Percentiles rank a stretch among this genome's conserved stretches.
phyloP scores from a whole-genome alignment of 495 filamentous ascomycete species.

The Lasiosphaeria hispida region DNA sequence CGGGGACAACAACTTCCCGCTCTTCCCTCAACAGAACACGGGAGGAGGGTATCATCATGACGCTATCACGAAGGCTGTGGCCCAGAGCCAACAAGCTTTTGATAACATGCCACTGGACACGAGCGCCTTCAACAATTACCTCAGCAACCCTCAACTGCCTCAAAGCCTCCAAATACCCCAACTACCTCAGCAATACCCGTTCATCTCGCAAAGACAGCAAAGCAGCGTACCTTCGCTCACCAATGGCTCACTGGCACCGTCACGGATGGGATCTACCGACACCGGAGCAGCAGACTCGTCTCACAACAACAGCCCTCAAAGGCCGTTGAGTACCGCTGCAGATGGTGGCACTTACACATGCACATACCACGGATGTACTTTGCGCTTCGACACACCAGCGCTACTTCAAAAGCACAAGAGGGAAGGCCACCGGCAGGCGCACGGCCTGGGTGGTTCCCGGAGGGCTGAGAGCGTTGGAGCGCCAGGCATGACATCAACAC shows the following conservation, averaged over 20 bases:
- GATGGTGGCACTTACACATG: constrained; percentile 92
- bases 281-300: constrained; percentile 30
- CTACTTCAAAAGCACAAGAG: constrained; percentile 95
- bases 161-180: constrained; percentile 46
- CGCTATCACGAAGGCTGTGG: constrained; percentile 27
- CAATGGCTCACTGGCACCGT: constrained; percentile 35
- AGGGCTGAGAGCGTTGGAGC: constrained; percentile 16
- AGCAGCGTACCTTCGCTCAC: constrained; percentile 45
- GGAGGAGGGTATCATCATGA: constrained; percentile 31
- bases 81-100: constrained; percentile 38
- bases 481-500: constrained; percentile 22
- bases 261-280: constrained; percentile 43
- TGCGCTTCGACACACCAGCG: constrained; percentile 80
- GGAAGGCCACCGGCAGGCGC: constrained; percentile 77
- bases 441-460: constrained; percentile 31
- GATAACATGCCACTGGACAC: constrained; percentile 45
- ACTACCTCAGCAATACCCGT: constrained; percentile 59
- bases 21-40: constrained; percentile 58
- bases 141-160: constrained; percentile 37
- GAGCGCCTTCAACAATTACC: constrained; percentile 37
- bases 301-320: constrained; percentile 35
- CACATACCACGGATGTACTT: constrained; percentile 85
- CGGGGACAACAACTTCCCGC: constrained; percentile 63
- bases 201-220: constrained; percentile 44
- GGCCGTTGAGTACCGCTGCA: constrained; percentile 63